These are phyloP conservation scores for Penicillium pancosmium DNA, from an alignment of 495 filamentous ascomycete genomes.

Conservation along the genomic window DNA sequence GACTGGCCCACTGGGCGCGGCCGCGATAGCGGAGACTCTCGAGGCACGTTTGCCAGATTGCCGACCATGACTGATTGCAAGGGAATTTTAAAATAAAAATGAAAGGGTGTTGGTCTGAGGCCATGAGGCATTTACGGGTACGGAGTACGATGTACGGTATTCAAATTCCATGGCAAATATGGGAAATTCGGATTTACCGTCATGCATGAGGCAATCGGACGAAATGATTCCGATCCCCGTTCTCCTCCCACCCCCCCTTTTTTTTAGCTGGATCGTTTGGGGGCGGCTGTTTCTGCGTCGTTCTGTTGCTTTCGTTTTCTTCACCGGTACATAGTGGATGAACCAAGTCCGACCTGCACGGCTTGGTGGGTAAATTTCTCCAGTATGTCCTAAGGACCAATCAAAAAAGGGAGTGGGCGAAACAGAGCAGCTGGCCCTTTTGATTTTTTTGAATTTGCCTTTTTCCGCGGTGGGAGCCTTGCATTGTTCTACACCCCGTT, in stretches of 20 bases:
- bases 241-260: not conserved
- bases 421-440: slow-evolving; percentile 13
- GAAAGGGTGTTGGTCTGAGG: not conserved
- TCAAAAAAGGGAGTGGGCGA: slow-evolving; percentile 25
- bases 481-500: slow-evolving; percentile 28
- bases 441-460: not conserved
- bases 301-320: slow-evolving; percentile 9
- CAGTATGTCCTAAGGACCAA: slow-evolving; percentile 24
- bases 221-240: not conserved
- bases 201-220: not conserved
- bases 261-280: not conserved
- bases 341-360: slow-evolving; percentile 37
- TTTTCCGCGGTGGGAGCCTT: slow-evolving; percentile 41
- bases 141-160: not conserved
- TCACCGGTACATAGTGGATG: slow-evolving; percentile 22
- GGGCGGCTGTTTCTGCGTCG: not conserved
- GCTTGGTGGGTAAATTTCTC: slow-evolving; percentile 23
- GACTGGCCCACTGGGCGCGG: slow-evolving; percentile 13
- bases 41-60: not conserved
- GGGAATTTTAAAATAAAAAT: too few relatives aligned
- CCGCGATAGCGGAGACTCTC: slow-evolving; percentile 11
- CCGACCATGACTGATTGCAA: not conserved
- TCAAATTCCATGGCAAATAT: not conserved
- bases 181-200: not conserved
- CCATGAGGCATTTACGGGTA: not conserved